Evolutionary conservation across 768 basidiomycete species (phyloP), one percentile per base, ranked within the genome.

Genomic region (Russula griseocarnosa): DNA sequence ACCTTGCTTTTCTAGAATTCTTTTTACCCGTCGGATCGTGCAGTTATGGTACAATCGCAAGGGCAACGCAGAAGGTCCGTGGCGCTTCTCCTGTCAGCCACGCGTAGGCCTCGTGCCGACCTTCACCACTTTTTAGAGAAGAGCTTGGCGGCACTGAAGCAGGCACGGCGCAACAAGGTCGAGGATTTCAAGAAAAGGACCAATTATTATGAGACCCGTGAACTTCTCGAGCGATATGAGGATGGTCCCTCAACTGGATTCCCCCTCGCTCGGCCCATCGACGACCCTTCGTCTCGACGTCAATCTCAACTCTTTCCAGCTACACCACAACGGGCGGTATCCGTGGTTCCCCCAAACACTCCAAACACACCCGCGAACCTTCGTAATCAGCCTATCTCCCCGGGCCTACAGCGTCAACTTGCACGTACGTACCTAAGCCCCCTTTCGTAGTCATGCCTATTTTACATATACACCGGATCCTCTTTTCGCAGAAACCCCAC

Each of bases 151-250:
- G 74, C 75, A 1, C 78, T 94, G 4, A 81, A 89, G 71, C 88
- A 87, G 71, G 79, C 88, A 70, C 93, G 95, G 66, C 87, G 91
- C 22, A 79, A 81, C 26, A 94, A 91, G 71, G 83, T 99, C 42
- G 94, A 96, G 67, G 95, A 97, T 69, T 92, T 98, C 69, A 99
- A 99, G 81, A 93, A 94, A 78, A 94, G 91, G 73, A 98, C 95
- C 2, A 96, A 98, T 69, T 99, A 92, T 74, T 92, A 99, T 72
- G 85, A 84, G 13, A 99, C 94, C 32, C 86, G 90, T 58, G 92
- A 88, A 69, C 80, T 99, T 51, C 79, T 99, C 20, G 93, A 96
- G 72, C 85, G 86, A 62, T 98, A 97, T 70, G 96, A 96, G 67
- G 90, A 90, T 42, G 70, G 76, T 20, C 72, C 80, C 3, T 64